Conservation (phyloP, 352 stramenopile genomes). For the Blastocystis sp. region DNA sequence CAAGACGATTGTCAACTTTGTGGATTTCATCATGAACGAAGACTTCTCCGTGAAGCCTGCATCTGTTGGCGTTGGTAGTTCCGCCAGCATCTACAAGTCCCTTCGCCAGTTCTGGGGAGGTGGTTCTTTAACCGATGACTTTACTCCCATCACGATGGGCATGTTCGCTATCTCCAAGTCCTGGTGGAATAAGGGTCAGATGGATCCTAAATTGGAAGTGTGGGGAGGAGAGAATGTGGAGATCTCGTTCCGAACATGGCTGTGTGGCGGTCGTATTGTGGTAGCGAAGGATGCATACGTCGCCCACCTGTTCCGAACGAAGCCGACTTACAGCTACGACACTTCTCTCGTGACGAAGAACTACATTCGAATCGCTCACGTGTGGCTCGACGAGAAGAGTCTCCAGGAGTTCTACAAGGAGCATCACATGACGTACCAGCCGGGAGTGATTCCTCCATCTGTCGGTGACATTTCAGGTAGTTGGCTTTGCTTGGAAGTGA, state of each 20-base stretch:
- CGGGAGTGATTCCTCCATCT: neutral
- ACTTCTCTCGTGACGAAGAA: slow-evolving; percentile 12
- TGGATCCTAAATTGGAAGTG: slow-evolving; percentile 26
- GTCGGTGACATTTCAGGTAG: slow-evolving; percentile 38
- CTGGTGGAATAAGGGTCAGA: slow-evolving; percentile 47
- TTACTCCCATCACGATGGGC: slow-evolving; percentile 54
- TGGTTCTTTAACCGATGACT: neutral
- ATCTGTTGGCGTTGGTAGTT: slow-evolving; percentile 2
- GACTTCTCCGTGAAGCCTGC: slow-evolving; percentile 46
- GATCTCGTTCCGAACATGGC: slow-evolving; percentile 55
- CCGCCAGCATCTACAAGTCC: slow-evolving; percentile 30
- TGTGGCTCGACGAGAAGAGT: slow-evolving; percentile 32
- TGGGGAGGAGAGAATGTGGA: slow-evolving; percentile 56
- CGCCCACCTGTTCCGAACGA: slow-evolving; percentile 44
- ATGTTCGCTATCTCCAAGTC: slow-evolving; percentile 57
- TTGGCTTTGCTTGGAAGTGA: neutral
- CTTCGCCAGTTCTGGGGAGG: slow-evolving; percentile 55
- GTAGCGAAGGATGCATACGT: slow-evolving; percentile 47
- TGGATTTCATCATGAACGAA: slow-evolving; percentile 41
- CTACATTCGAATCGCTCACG: slow-evolving; percentile 36
- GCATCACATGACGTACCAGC: neutral
- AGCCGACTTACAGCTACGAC: slow-evolving; percentile 30
- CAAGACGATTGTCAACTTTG: slow-evolving; percentile 44
- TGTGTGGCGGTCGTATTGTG: slow-evolving; percentile 52
- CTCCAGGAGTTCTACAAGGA: slow-evolving; percentile 36